Base-by-base conservation (phyloP, 257 asterid species). In the Lycium barbarum region DNA sequence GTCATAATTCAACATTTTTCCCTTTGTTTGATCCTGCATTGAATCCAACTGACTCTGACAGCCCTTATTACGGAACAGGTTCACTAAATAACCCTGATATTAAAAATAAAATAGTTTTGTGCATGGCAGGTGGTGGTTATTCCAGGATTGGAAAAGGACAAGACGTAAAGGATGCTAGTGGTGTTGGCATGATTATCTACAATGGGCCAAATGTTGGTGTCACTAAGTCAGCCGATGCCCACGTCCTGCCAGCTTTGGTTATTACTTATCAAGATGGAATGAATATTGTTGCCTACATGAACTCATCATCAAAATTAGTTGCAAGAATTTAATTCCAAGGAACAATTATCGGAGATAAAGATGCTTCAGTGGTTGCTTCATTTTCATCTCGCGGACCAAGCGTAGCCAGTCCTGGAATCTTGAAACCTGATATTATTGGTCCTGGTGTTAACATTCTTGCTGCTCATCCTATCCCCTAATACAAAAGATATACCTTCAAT, bases 311-410 rank as follows among this genome's bases (percentile, higher is more conserved):
- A 5, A 10, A 36, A 5, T 90, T 91, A 0, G 59, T 26, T 0
- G 90, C 92, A 0, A 74, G 86, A 17, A 5, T 90, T 6, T 17
- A 47, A 2, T 91, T 89, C 85, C 83, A 83, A 84, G 93, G 94
- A 65, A 92, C 93, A 3, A 26, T 86, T 4, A 88, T 88, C 0
- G 95, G 93, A 0, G 91, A 88, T 15, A 38, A 59, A 11, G 55
- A 74, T 7, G 91, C 91, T 9, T 95, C 95, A 0, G 55, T 47
- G 0, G 91, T 93, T 26, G 90, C 92, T 1, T 61, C 83, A 1
- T 93, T 89, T 74, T 93, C 97, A 0, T 79, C 94, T 5, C 74
- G 94, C 10, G 94, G 97, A 2, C 96, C 97, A 0, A 90, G 49
- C 79, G 0, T 0, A 0, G 57, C 40, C 1, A 90, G 91, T 59